These are phyloP conservation scores for Prunus campanulata DNA, from an alignment of 306 rosid species.

Conservation along the genomic window DNA sequence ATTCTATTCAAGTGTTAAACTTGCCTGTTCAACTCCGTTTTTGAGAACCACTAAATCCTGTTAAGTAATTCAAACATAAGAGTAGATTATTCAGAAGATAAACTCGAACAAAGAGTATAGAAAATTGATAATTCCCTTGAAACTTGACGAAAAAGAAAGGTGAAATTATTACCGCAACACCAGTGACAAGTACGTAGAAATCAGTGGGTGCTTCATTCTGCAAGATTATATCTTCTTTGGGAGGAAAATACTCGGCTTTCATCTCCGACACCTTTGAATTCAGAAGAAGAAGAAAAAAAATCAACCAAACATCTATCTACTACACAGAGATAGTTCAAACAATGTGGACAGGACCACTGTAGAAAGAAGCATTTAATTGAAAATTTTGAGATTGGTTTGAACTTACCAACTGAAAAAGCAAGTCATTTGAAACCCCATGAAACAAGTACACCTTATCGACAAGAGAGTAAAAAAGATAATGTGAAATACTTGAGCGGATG, in stretches of 20 bases:
- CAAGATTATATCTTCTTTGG: constrained; percentile 90
- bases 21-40: constrained; percentile 81
- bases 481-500: constrained; percentile 86
- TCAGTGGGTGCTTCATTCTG: constrained; percentile 98
- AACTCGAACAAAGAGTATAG: not conserved
- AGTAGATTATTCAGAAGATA: not conserved
- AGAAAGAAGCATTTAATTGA: not conserved
- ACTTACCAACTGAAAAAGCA: constrained; percentile 89
- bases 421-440: constrained; percentile 77
- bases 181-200: constrained; percentile 81
- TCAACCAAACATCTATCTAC: constrained; percentile 1
- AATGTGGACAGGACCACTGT: not conserved
- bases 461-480: constrained; percentile 71
- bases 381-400: constrained; percentile 10
- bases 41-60: constrained; percentile 69
- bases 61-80: constrained; percentile 25
- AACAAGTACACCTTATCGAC: constrained; percentile 81
- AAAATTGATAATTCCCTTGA: not conserved
- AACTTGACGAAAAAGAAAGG: constrained; percentile 1
- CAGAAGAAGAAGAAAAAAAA: constrained; percentile 14
- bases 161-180: constrained; percentile 66
- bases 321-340: not conserved
- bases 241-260: constrained; percentile 98
- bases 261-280: constrained; percentile 79
- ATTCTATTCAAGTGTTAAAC: constrained; percentile 12